These are phyloP conservation scores for Ophiostoma piceae DNA, from an alignment of 2,329 filamentous ascomycete genomes.

Conservation along the genomic window DNA sequence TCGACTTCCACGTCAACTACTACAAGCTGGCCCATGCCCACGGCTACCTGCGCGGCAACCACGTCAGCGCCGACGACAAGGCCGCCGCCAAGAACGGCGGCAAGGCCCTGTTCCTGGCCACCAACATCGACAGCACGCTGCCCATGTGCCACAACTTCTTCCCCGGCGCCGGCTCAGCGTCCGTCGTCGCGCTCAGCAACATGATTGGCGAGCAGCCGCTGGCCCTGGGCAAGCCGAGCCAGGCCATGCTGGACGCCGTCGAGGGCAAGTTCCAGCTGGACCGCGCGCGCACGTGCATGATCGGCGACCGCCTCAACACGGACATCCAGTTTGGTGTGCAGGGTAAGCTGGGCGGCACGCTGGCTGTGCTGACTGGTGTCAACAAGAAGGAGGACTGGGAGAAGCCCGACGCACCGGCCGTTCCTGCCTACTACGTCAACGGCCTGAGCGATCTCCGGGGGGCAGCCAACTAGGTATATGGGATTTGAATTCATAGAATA, in stretches of 20 bases:
- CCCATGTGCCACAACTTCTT: constrained; percentile 79
- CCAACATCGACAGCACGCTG: constrained; percentile 86
- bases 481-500: background rate
- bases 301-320: constrained; percentile 88
- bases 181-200: constrained; percentile 66
- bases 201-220: constrained; percentile 66
- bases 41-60: constrained; percentile 74
- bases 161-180: constrained; percentile 78
- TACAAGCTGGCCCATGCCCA: constrained; percentile 79
- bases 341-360: constrained; percentile 80
- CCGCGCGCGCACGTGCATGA: constrained; percentile 82
- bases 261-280: constrained; percentile 93
- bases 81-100: constrained; percentile 71
- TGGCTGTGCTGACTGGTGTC: constrained; percentile 88
- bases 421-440: constrained; percentile 80
- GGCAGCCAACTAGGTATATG: background rate
- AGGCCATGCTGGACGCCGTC: constrained; percentile 99
- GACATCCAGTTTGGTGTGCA: constrained; percentile 95
- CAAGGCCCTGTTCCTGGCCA: constrained; percentile 83
- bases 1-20: constrained; percentile 95
- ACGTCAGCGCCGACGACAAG: constrained; percentile 45
- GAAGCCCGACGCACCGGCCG: constrained; percentile 59
- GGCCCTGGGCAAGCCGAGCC: constrained; percentile 86
- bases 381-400: constrained; percentile 79
- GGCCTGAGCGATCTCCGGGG: constrained; percentile 66